phyloP scores from a whole-genome alignment of 805 yeast species.

The Crinitomyces ghanaensis region DNA sequence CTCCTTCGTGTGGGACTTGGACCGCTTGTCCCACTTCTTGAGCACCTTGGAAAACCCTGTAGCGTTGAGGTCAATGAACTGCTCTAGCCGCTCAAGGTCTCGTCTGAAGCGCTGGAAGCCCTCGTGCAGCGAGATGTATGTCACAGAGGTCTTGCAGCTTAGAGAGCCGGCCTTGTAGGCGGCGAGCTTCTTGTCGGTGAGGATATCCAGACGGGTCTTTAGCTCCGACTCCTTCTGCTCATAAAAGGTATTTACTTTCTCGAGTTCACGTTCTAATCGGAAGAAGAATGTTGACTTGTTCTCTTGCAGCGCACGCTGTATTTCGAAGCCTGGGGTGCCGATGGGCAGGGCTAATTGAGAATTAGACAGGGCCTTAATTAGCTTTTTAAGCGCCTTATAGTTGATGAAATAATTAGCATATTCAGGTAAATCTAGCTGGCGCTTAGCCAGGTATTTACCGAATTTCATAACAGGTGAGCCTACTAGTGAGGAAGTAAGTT shows the following conservation, averaged over 20 bases:
- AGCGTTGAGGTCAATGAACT: conserved; percentile 87
- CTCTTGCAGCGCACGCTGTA: conserved; percentile 57
- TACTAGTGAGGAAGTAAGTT: neutral
- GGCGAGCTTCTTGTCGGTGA: conserved; percentile 58
- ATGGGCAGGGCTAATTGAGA: conserved; percentile 13
- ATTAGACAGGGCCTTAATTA: conserved; percentile 7
- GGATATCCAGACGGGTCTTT: conserved; percentile 62
- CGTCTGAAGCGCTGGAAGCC: conserved; percentile 83
- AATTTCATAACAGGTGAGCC: conserved; percentile 48
- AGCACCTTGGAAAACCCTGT: conserved; percentile 92
- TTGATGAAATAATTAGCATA: conserved; percentile 89
- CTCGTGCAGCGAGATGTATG: conserved; percentile 73
- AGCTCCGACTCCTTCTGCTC: conserved; percentile 84
- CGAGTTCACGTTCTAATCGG: conserved; percentile 85
- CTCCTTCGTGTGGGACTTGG: conserved; percentile 90
- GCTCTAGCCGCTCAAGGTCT: conserved; percentile 80
- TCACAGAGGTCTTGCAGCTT: conserved; percentile 52
- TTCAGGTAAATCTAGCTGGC: conserved; percentile 91
- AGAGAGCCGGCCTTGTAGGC: conserved; percentile 34
- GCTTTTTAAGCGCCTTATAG: conserved; percentile 83
- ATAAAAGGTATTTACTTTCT: conserved; percentile 88
- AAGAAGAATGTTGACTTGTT: conserved; percentile 84
- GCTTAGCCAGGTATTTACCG: conserved; percentile 88
- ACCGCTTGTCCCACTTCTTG: conserved; percentile 96
- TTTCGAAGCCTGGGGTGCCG: conserved; percentile 20